Percentiles rank a stretch among this genome's conserved stretches.
These are phyloP conservation scores for Coemansia sp. DNA, from an alignment of 192 early-diverging fungal genomes.

Conservation along the genomic window DNA sequence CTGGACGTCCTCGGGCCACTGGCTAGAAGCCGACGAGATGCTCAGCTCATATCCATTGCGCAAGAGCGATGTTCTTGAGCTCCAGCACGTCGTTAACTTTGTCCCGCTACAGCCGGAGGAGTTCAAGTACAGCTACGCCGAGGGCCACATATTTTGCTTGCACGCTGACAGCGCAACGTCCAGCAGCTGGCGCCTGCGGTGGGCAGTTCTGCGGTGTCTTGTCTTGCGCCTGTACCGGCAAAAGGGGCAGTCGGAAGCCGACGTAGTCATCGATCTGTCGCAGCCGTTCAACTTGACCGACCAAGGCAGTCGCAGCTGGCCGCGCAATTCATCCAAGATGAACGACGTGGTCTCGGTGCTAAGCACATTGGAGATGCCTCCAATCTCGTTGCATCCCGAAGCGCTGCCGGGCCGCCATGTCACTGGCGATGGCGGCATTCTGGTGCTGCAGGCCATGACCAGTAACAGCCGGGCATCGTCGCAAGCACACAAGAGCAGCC, in stretches of 20 bases:
- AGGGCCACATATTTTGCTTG: slow-evolving; percentile 45
- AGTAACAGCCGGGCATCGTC: slow-evolving; percentile 11
- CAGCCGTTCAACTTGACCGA: slow-evolving; percentile 40
- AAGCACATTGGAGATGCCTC: slow-evolving; percentile 1
- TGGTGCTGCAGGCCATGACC: slow-evolving; percentile 39
- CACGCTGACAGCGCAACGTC: slow-evolving; percentile 17
- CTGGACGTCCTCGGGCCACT: slow-evolving; percentile 56
- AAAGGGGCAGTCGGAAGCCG: slow-evolving; percentile 29
- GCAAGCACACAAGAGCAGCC: slow-evolving; percentile 5
- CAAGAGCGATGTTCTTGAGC: slow-evolving; percentile 52
- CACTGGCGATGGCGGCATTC: slow-evolving; percentile 26
- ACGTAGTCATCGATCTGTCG: slow-evolving; percentile 39
- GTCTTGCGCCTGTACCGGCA: slow-evolving; percentile 39
- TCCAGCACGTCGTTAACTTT: slow-evolving; percentile 53
- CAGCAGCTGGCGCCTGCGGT: slow-evolving; percentile 43
- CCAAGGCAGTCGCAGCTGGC: slow-evolving; percentile 44
- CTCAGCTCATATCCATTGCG: slow-evolving; percentile 50
- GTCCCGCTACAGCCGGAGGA: slow-evolving; percentile 52
- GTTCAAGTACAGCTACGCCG: slow-evolving; percentile 52
- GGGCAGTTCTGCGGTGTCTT: slow-evolving; percentile 47
- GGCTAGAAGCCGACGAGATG: slow-evolving; percentile 54
- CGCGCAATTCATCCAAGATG: slow-evolving; percentile 26
- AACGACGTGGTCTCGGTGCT: neutral
- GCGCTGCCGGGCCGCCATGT: neutral
- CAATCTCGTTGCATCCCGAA: neutral